phyloP scores from a whole-genome alignment of 208 protist genomes.

The Trypanosoma lewisi region DNA sequence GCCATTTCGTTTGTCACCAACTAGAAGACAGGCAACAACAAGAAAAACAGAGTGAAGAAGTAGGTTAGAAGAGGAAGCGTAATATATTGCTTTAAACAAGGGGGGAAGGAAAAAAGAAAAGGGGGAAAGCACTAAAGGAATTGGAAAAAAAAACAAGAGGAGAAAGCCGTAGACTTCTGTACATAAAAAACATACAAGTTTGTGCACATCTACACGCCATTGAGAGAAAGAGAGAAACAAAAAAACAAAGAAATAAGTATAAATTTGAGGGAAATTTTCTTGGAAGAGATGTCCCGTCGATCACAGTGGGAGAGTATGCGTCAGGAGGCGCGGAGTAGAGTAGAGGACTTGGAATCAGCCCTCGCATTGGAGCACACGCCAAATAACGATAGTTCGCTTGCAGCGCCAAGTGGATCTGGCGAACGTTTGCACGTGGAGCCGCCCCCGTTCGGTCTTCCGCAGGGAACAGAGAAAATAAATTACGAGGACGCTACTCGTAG shows the following conservation, averaged over 20 bases:
- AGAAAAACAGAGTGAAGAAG: too few relatives aligned
- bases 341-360: neutral
- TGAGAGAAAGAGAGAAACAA: too few relatives aligned
- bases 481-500: neutral
- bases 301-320: slow-evolving; percentile 20
- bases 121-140: neutral
- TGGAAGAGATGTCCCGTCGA: slow-evolving; percentile 24
- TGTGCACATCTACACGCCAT: neutral
- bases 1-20: too few relatives aligned
- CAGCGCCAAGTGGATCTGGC: neutral
- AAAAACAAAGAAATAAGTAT: too few relatives aligned
- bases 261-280: neutral
- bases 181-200: too few relatives aligned
- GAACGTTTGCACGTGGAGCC: neutral
- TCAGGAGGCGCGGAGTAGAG: slow-evolving; percentile 11
- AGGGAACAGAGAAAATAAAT: neutral
- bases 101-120: too few relatives aligned
- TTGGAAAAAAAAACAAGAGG: neutral
- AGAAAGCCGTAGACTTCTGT: neutral
- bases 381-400: neutral
- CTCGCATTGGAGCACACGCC: neutral
- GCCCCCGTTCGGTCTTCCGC: neutral
- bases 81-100: too few relatives aligned
- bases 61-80: too few relatives aligned
- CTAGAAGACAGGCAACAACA: too few relatives aligned